These are phyloP conservation scores for Coemansia sp. DNA, from an alignment of 192 early-diverging fungal species.

Conservation along the genomic window DNA sequence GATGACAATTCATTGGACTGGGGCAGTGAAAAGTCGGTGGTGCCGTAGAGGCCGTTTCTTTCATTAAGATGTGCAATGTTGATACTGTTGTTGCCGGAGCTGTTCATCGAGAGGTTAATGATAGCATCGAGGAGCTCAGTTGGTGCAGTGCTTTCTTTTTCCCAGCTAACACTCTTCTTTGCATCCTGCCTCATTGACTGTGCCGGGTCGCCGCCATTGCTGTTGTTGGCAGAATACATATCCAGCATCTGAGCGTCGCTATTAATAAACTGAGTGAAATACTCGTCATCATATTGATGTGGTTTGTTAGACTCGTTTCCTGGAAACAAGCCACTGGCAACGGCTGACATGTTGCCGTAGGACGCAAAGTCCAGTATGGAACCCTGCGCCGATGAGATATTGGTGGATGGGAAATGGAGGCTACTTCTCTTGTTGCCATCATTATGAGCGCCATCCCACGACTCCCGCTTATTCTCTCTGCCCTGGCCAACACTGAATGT, in stretches of 20 bases:
- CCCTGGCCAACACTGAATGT: neutral
- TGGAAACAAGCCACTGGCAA: neutral
- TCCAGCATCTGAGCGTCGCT: constrained; percentile 9
- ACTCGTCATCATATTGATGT: constrained; percentile 23
- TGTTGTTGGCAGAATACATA: neutral
- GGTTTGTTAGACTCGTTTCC: neutral
- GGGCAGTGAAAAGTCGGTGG: neutral
- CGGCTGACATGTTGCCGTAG: neutral
- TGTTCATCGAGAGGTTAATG: constrained; percentile 38
- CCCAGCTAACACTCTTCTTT: neutral
- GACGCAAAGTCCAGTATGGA: constrained; percentile 1
- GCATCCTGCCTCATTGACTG: too few species aligned
- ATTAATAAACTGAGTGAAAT: constrained; percentile 45
- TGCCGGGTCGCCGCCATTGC: neutral
- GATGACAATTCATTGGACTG: neutral
- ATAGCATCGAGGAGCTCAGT: constrained; percentile 39
- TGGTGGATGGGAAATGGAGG: neutral
- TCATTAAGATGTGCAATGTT: constrained; percentile 4
- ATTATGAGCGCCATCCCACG: neutral
- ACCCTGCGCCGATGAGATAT: neutral
- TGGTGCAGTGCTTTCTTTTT: constrained; percentile 13
- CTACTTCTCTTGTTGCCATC: constrained; percentile 2
- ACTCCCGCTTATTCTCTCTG: neutral
- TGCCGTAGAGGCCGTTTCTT: neutral
- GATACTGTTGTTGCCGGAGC: constrained; percentile 6